These are phyloP conservation scores for Claviceps paspali DNA, from an alignment of 2,329 filamentous ascomycete genomes.

Conservation along the genomic window DNA sequence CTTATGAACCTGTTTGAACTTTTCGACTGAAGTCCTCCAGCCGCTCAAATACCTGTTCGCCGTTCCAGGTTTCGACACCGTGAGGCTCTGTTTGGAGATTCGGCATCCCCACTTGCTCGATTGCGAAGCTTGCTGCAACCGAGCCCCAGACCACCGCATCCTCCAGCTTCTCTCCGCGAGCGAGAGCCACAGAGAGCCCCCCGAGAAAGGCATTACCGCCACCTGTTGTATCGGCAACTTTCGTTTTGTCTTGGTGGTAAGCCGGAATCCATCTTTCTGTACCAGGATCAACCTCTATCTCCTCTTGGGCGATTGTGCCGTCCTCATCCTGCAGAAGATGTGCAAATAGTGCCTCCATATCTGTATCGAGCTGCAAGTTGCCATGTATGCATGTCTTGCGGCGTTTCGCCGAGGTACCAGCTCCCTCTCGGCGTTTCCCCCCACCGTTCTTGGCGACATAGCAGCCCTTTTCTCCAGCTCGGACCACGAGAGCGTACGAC, in stretches of 20 bases:
- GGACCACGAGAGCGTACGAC: constrained; percentile 51
- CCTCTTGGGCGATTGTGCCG: constrained; percentile 38
- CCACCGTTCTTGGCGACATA: constrained; percentile 45
- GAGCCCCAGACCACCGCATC: constrained; percentile 66
- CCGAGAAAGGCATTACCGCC: constrained; percentile 82
- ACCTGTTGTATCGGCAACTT: constrained; percentile 82
- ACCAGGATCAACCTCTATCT: constrained; percentile 47
- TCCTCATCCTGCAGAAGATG: constrained; percentile 39
- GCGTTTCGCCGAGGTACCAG: constrained; percentile 8
- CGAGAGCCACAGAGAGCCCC: constrained; percentile 42
- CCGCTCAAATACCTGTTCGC: constrained; percentile 34
- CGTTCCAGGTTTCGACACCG: constrained; percentile 47
- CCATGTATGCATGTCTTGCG: constrained; percentile 31
- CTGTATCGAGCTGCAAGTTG: constrained; percentile 41
- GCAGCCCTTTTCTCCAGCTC: constrained; percentile 59
- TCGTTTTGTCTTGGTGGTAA: constrained; percentile 40
- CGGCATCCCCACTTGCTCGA: constrained; percentile 86
- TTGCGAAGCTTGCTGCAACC: constrained; percentile 78
- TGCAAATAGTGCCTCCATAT: constrained; percentile 48
- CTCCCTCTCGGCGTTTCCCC: constrained; percentile 16
- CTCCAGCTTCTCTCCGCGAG: constrained; percentile 42
- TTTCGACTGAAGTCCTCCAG: constrained; percentile 28
- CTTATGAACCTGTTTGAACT: not conserved
- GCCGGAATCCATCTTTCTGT: constrained; percentile 65
- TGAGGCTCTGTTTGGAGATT: constrained; percentile 28